Percentiles rank a stretch among this genome's conserved stretches.
These are phyloP conservation scores for Cystobasidium slooffiae DNA, from an alignment of 1,284 basidiomycete genomes.

Conservation along the genomic window DNA sequence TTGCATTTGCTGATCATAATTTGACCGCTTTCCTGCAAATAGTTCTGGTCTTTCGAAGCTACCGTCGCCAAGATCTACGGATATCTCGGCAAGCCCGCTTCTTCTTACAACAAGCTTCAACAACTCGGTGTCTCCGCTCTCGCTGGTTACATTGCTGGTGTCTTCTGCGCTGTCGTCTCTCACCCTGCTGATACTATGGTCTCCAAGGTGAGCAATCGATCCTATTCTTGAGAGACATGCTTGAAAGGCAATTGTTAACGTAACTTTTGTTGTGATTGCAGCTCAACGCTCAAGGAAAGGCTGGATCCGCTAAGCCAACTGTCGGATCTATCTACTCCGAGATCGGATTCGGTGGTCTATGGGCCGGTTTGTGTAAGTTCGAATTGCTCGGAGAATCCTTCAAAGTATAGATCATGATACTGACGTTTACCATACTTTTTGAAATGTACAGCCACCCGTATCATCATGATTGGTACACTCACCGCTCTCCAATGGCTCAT, in stretches of 20 bases:
- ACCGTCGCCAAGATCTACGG: constrained; percentile 52
- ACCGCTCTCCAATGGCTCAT: constrained; percentile 56
- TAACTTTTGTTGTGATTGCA: constrained; percentile 4
- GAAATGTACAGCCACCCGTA: constrained; percentile 11
- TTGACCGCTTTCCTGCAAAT: not conserved
- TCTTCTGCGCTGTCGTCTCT: constrained; percentile 55
- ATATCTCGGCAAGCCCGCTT: constrained; percentile 52
- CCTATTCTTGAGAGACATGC: not conserved
- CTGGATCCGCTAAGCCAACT: constrained; percentile 53
- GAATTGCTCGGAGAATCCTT: constrained; percentile 41
- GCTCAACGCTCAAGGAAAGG: constrained; percentile 54
- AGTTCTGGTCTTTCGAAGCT: constrained; percentile 55
- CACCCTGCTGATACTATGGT: constrained; percentile 57
- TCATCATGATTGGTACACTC: constrained; percentile 50
- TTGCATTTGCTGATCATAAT: constrained; percentile 34
- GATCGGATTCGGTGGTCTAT: constrained; percentile 55
- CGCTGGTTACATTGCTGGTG: constrained; percentile 55
- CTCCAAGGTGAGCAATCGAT: constrained; percentile 20
- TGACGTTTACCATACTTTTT: not conserved
- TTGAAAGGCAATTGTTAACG: not conserved
- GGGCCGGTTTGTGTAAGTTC: constrained; percentile 49
- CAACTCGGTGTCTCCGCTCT: constrained; percentile 52
- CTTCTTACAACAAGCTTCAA: constrained; percentile 55
- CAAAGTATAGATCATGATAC: not conserved
- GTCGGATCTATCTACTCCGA: constrained; percentile 54